phyloP scores from a whole-genome alignment of 352 stramenopile genomes.

The Elongisporangium senticosum region DNA sequence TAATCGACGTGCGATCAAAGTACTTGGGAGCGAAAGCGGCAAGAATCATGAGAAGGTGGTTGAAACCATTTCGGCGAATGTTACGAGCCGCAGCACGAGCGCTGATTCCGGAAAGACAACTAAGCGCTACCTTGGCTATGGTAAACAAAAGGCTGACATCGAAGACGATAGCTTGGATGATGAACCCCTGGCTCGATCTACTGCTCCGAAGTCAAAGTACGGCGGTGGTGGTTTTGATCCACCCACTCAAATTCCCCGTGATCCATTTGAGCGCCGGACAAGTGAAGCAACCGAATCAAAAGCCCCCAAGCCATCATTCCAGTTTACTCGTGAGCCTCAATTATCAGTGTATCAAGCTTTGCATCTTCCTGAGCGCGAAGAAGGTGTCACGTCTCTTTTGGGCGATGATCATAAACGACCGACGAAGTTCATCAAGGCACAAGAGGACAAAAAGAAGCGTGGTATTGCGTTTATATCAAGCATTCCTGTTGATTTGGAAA shows the following conservation, averaged over 20 bases:
- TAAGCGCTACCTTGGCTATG: constrained; percentile 12
- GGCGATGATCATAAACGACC: background rate
- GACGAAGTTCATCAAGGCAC: constrained; percentile 11
- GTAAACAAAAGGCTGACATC: constrained; percentile 8
- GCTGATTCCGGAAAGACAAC: constrained; percentile 14
- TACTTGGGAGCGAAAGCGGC: constrained; percentile 12
- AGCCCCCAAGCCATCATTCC: background rate
- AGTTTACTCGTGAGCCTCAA: background rate
- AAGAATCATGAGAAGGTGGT: constrained; percentile 9
- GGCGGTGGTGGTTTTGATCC: background rate
- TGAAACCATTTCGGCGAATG: constrained; percentile 11
- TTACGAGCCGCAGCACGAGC: background rate
- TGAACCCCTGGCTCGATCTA: background rate
- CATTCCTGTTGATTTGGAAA: constrained; percentile 14
- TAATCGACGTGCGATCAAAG: constrained; percentile 37
- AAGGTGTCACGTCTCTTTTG: background rate
- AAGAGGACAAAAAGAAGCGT: constrained; percentile 3
- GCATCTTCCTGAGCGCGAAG: background rate
- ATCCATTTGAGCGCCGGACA: background rate
- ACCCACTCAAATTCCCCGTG: background rate
- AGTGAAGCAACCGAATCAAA: background rate
- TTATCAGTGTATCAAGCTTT: background rate
- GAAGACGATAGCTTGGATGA: background rate
- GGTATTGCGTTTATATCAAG: background rate
- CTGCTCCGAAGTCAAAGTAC: background rate